These are phyloP conservation scores for Scleromitrula shiraiana DNA, from an alignment of 2,329 filamentous ascomycete species.

Conservation along the genomic window DNA sequence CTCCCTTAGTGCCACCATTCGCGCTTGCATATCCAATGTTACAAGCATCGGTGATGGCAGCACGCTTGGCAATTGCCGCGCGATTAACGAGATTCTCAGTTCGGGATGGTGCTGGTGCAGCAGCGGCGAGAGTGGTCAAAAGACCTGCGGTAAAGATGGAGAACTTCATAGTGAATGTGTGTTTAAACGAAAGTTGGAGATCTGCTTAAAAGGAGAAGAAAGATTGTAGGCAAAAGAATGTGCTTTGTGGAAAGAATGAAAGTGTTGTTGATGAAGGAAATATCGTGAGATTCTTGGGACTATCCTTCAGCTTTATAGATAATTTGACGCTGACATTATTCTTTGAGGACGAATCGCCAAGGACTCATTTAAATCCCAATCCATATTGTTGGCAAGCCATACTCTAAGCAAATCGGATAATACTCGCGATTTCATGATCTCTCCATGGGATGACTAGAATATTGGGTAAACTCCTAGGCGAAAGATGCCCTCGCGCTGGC, in stretches of 20 bases:
- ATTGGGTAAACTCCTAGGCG: too few relatives aligned
- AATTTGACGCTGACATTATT: background rate
- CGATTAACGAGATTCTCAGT: background rate
- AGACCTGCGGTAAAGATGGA: constrained; percentile 4
- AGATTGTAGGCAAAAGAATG: background rate
- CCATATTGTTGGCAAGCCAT: too few relatives aligned
- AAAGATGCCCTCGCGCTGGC: too few relatives aligned
- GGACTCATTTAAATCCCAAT: too few relatives aligned
- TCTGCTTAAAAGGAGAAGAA: background rate
- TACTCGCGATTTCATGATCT: too few relatives aligned
- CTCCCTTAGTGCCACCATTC: constrained; percentile 39
- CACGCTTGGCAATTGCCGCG: constrained; percentile 35
- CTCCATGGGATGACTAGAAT: too few relatives aligned
- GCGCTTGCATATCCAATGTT: constrained; percentile 38
- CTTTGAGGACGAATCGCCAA: background rate
- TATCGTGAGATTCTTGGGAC: background rate
- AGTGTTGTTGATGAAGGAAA: background rate
- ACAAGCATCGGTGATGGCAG: constrained; percentile 28
- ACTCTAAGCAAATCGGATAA: too few relatives aligned
- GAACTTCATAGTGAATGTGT: constrained; percentile 7
- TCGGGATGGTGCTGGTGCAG: constrained; percentile 5
- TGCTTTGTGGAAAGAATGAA: background rate
- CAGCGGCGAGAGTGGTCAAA: constrained; percentile 5
- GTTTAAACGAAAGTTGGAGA: background rate
- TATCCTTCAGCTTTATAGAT: background rate